These are phyloP conservation scores for Wilcoxina mikolae DNA, from an alignment of 495 filamentous ascomycete genomes.

Conservation along the genomic window DNA sequence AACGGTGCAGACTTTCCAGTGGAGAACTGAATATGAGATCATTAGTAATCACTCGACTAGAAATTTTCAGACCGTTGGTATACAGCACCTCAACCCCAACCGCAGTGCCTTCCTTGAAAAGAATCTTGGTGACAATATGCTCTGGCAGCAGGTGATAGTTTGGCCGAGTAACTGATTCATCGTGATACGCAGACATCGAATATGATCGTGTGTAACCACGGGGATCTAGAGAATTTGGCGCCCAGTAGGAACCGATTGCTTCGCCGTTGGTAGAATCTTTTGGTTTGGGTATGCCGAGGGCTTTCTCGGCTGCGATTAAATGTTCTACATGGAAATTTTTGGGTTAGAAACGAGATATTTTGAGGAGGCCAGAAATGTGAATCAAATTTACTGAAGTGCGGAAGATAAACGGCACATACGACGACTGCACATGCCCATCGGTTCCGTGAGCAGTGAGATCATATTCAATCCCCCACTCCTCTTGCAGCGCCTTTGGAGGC, in stretches of 20 bases:
- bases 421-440: not conserved
- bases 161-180: slow-evolving; percentile 16
- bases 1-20: not conserved
- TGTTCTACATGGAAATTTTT: slow-evolving; percentile 14
- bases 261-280: slow-evolving; percentile 32
- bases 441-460: slow-evolving; percentile 2
- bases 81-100: not conserved
- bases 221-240: slow-evolving; percentile 3
- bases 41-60: too few relatives aligned
- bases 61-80: too few relatives aligned
- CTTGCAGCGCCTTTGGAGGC: slow-evolving; percentile 15
- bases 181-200: slow-evolving; percentile 18
- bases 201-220: not conserved
- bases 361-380: slow-evolving; percentile 11
- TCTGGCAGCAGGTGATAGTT: slow-evolving; percentile 29
- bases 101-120: slow-evolving; percentile 5
- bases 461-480: not conserved
- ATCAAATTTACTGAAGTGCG: slow-evolving; percentile 17
- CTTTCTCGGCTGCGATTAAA: slow-evolving; percentile 33
- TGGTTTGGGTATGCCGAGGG: slow-evolving; percentile 37
- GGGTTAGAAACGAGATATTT: too few relatives aligned
- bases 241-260: slow-evolving; percentile 3
- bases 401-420: not conserved
- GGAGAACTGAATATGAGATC: not conserved
- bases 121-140: slow-evolving; percentile 23